Evolutionary conservation across 345 rosid genomes (phyloP), one percentile per base, ranked within the genome.

Genomic region (Eucalyptus camaldulensis): DNA sequence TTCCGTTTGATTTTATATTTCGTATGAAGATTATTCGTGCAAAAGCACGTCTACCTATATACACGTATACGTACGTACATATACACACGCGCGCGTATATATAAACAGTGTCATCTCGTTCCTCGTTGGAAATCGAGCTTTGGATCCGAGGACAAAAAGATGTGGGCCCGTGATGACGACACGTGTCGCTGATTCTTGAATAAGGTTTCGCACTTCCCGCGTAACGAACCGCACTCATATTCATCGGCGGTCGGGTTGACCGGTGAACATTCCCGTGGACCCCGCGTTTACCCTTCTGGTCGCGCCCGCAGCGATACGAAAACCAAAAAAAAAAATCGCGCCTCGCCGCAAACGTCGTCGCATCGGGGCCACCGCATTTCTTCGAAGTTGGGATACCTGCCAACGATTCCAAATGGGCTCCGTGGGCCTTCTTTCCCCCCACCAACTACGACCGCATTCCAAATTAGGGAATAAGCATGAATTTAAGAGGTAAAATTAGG

Each of bases 61-160:
- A 56, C 4, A 10, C 27, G 27, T 56, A 56, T 56, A 56, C 62
- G 62, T 56, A 56, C 62, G 5, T 24, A 25, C 29, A 8, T 24
- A 24, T 24, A 24, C 43, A 40, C 43, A 40, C 6, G 1, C 5
- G 4, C 4, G 5, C 5, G 5, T 54, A 21, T 8, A 22, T 1
- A 25, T 1, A 10, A 1, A 10, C 15, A 6, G 83, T 3, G 10
- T 33, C 21, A 22, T 72, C 81, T 33, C 44, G 81, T 33, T 72
- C 81, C 25, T 17, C 80, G 81, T 17, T 31, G 33, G 43, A 15
- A 31, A 3, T 31, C 37, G 80, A 31, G 22, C 80, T 15, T 31
- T 8, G 43, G 80, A 67, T n/a, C 80, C 62, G 4, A 60, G 69
- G 69, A 60, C 69, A 60, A 60, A 60, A 62, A 3, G 14, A 62